Evolutionary conservation across 202 grass and related monocot genomes (phyloP).

Genomic region (Musa balbisiana): DNA sequence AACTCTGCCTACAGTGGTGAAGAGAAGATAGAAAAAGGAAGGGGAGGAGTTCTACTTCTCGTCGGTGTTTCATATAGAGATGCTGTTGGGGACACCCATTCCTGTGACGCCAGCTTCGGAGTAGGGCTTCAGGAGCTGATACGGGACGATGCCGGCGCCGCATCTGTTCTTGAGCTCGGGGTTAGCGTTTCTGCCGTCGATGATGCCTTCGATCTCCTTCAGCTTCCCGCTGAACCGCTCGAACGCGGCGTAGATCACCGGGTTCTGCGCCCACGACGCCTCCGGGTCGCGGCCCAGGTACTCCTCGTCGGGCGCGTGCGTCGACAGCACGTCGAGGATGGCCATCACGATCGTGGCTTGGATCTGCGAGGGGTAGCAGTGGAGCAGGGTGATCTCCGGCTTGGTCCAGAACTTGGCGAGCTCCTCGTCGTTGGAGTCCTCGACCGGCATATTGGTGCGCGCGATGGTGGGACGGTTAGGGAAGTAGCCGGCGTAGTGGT

Average conservation of each 20-base stretch:
- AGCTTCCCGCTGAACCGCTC: constrained; percentile 64
- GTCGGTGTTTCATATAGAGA: constrained; percentile 49
- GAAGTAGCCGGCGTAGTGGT: constrained; percentile 84
- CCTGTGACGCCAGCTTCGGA: constrained; percentile 77
- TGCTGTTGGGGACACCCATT: constrained; percentile 78
- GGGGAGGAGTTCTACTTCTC: neutral
- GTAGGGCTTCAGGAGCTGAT: constrained; percentile 80
- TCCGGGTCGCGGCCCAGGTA: constrained; percentile 59
- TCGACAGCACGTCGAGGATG: constrained; percentile 66
- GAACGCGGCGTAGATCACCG: constrained; percentile 53
- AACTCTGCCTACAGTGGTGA: neutral
- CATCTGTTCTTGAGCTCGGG: constrained; percentile 47
- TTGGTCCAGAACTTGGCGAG: constrained; percentile 34
- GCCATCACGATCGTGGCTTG: constrained; percentile 65
- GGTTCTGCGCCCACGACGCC: constrained; percentile 48
- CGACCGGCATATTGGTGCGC: constrained; percentile 70
- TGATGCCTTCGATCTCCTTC: constrained; percentile 63
- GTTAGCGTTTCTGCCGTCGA: constrained; percentile 58
- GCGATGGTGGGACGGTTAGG: constrained; percentile 67
- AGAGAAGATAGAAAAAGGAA: neutral
- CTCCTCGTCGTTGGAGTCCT: constrained; percentile 33
- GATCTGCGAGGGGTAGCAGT: constrained; percentile 50
- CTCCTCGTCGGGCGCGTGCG: constrained; percentile 90
- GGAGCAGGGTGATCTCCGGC: constrained; percentile 51
- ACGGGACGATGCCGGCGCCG: constrained; percentile 75